Percentiles rank a stretch among this genome's conserved stretches.
Conservation (phyloP, 2,329 filamentous ascomycete species). For the Nemania sp. region DNA sequence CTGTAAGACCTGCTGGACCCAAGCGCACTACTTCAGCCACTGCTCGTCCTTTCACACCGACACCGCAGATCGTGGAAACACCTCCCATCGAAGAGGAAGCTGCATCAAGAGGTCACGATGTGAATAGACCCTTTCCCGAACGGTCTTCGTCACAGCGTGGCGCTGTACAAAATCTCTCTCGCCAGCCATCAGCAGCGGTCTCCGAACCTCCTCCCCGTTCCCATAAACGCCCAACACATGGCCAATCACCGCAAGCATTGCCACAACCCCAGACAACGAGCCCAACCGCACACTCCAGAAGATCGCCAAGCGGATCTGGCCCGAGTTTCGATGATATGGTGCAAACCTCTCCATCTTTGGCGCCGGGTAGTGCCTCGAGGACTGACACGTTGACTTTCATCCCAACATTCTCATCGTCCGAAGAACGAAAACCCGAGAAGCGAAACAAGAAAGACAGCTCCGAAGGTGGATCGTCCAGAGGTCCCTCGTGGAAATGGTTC, state of each 20-base stretch:
- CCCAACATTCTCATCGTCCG: slow-evolving; percentile 64
- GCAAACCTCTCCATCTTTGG: slow-evolving; percentile 67
- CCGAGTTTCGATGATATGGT: slow-evolving; percentile 67
- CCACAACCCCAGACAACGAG: slow-evolving; percentile 31
- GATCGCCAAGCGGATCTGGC: slow-evolving; percentile 42
- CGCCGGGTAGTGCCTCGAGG: slow-evolving; percentile 66
- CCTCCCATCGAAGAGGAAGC: slow-evolving; percentile 51
- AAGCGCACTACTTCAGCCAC: slow-evolving; percentile 29
- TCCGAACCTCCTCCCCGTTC: slow-evolving; percentile 54
- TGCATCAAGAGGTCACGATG: slow-evolving; percentile 27
- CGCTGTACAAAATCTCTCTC: slow-evolving; percentile 50
- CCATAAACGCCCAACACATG: slow-evolving; percentile 44
- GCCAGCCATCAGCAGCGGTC: slow-evolving; percentile 44
- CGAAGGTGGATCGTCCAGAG: slow-evolving; percentile 58
- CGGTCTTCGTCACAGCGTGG: slow-evolving; percentile 58
- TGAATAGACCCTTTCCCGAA: slow-evolving; percentile 50
- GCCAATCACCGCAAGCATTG: slow-evolving; percentile 36
- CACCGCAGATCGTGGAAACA: slow-evolving; percentile 69
- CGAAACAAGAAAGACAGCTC: slow-evolving; percentile 73
- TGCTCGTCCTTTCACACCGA: slow-evolving; percentile 33
- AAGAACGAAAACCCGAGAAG: slow-evolving; percentile 75
- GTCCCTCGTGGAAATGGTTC: slow-evolving; percentile 88
- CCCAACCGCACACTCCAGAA: slow-evolving; percentile 29
- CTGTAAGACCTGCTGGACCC: slow-evolving; percentile 26
- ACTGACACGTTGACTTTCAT: slow-evolving; percentile 82